A percentile compares a stretch with the other conserved stretches of the same genome.
phyloP scores from a whole-genome alignment of 2,329 filamentous ascomycete species.

The Oidium heveae region DNA sequence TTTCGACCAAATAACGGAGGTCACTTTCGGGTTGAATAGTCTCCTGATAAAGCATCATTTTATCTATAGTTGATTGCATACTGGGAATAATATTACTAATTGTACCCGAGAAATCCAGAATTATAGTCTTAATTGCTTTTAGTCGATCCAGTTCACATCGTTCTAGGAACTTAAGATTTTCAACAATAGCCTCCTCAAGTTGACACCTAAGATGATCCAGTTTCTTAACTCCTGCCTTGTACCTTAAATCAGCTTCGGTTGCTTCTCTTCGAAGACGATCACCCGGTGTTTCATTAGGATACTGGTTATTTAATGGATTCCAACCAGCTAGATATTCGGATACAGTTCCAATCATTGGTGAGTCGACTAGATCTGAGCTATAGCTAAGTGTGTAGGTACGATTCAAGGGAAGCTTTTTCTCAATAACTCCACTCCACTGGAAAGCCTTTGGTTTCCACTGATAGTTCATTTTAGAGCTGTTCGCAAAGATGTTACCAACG shows the following conservation, averaged over 20 bases:
- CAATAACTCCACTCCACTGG: constrained; percentile 61
- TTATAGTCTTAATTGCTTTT: constrained; percentile 94
- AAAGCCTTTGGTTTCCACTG: constrained; percentile 92
- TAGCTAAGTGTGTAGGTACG: constrained; percentile 51
- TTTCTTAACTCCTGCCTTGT: constrained; percentile 65
- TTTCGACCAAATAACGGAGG: constrained; percentile 81
- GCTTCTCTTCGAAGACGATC: constrained; percentile 77
- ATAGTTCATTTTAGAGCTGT: constrained; percentile 92
- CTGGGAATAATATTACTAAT: constrained; percentile 96
- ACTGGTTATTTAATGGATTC: constrained; percentile 72
- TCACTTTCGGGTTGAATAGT: constrained; percentile 87
- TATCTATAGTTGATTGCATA: constrained; percentile 83
- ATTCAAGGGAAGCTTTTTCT: constrained; percentile 52
- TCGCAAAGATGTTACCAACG: constrained; percentile 85
- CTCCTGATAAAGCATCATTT: constrained; percentile 98
- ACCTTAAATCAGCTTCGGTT: constrained; percentile 72
- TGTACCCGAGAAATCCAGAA: constrained; percentile 89
- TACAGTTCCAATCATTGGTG: constrained; percentile 57
- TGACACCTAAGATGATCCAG: constrained; percentile 80
- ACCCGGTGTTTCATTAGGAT: constrained; percentile 80
- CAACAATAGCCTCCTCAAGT: constrained; percentile 82
- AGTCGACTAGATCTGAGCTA: constrained; percentile 37
- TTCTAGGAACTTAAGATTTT: constrained; percentile 88
- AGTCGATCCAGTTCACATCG: constrained; percentile 87
- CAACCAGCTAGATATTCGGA: constrained; percentile 77